Percentiles rank a stretch among this genome's conserved stretches.
Conservation (phyloP, 805 yeast genomes). For the Saccharomyces jurei region DNA sequence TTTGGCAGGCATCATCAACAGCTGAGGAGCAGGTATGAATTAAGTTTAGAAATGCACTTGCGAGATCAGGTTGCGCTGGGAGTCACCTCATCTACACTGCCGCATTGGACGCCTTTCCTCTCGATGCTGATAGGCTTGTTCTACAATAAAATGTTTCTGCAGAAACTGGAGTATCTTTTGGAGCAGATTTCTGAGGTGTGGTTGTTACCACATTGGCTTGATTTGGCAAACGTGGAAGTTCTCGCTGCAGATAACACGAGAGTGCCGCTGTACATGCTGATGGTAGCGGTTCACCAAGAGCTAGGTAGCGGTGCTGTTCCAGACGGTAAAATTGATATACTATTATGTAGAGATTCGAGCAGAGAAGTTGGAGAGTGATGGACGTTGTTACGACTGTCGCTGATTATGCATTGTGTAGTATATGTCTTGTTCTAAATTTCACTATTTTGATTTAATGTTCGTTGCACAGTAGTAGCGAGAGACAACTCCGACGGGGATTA, state of each 20-base stretch:
- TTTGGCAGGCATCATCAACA: not conserved
- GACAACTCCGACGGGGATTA: no score
- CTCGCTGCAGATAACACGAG: not conserved
- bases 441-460: no score
- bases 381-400: not conserved
- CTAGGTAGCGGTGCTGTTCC: not conserved
- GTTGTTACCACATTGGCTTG: not conserved
- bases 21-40: constrained; percentile 1
- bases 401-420: no score
- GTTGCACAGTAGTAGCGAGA: no score
- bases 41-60: not conserved
- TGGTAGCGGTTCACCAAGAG: not conserved
- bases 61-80: constrained; percentile 1
- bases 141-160: not conserved
- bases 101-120: no score
- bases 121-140: not conserved
- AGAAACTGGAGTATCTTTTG: constrained; percentile 1
- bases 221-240: not conserved
- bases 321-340: not conserved
- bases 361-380: constrained; percentile 1
- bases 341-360: constrained; percentile 1
- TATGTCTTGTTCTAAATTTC: no score
- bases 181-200: constrained; percentile 1
- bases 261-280: not conserved
- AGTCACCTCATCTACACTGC: not conserved